phyloP scores from a whole-genome alignment of 257 asterid species.

The Pogostemon cablin region DNA sequence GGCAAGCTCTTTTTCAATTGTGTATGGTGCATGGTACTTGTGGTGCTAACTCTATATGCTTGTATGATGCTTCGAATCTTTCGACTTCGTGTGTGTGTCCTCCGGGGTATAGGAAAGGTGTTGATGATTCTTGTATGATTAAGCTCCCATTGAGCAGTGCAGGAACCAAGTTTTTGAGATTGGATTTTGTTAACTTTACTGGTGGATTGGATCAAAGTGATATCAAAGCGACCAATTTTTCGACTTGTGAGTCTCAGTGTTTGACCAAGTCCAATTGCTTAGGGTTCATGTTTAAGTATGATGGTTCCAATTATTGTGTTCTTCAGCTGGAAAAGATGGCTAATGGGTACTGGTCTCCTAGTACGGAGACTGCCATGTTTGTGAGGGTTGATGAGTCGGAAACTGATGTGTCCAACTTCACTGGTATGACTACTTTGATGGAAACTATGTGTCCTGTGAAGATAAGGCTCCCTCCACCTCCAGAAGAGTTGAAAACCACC shows the following conservation, averaged over 20 bases:
- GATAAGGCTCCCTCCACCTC: slow-evolving; percentile 71
- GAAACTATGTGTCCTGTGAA: slow-evolving; percentile 68
- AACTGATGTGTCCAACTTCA: slow-evolving; percentile 47
- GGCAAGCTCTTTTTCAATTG: slow-evolving; percentile 64
- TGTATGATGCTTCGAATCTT: slow-evolving; percentile 48
- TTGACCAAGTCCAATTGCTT: slow-evolving; percentile 40
- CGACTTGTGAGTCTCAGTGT: slow-evolving; percentile 52
- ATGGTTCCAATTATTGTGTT: slow-evolving; percentile 63
- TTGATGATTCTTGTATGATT: slow-evolving; percentile 46
- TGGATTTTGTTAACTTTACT: slow-evolving; percentile 70
- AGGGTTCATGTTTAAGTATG: slow-evolving; percentile 74
- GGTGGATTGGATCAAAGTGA: slow-evolving; percentile 58
- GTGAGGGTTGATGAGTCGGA: slow-evolving; percentile 69
- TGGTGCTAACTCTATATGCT: slow-evolving; percentile 66
- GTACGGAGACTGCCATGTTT: slow-evolving; percentile 49
- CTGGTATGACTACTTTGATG: slow-evolving; percentile 63
- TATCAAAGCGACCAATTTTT: slow-evolving; percentile 40
- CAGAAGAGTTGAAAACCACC: slow-evolving; percentile 50
- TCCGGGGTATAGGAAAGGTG: slow-evolving; percentile 56
- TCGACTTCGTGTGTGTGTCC: slow-evolving; percentile 74
- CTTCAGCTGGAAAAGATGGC: slow-evolving; percentile 56
- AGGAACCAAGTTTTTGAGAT: slow-evolving; percentile 49
- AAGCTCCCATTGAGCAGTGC: slow-evolving; percentile 38
- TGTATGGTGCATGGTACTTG: slow-evolving; percentile 68
- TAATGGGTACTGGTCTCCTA: slow-evolving; percentile 80